Evolutionary conservation across 2,329 filamentous ascomycete genomes (phyloP), one percentile per base, ranked within the genome.

Genomic region (Paraphaeosphaeria sporulosa): DNA sequence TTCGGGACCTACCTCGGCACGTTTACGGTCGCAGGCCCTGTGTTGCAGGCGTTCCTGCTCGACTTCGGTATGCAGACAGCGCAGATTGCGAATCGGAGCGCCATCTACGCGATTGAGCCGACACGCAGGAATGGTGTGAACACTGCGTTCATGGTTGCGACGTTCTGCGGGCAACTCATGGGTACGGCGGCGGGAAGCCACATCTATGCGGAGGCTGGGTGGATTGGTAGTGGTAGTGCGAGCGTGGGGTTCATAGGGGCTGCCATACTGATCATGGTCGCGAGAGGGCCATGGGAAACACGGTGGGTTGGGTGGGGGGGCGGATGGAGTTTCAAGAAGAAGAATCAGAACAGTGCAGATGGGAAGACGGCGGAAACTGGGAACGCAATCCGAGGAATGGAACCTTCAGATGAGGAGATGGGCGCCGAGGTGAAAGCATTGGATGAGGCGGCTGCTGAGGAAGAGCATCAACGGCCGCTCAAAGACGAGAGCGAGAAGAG

Each of bases 61-160:
- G 92, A 95, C 66, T 83, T 92, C 27, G 91, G 91, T 0, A 82
- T 89, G 61, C 91, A 93, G 76, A 90, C 88, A 1, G 83, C 86
- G 0, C 90, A 93, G 73, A 90, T 93, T 34, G 89, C 90, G 1
- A 93, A 94, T 68, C 81, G 92, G 0, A 83, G 84, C 0, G 84
- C 86, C 4, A 90, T 95, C 21, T 94, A 92, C 67, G 78, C 81
- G 1, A 87, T 94, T 23, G 89, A 90, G 55, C 88, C 91, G 0
- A 88, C 87, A 61, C 88, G 89, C 0, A 80, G 90, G 4, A 95
- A 93, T 76, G 79, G 92, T 3, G 85, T 94, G 25, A 95, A 95
- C 72, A 93, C 91, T 0, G 90, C 89, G 1, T 95, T 93, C 70
- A 95, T 94, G 92, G 84, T 93, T 0, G 83, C 85, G 8, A 87